Evolutionary conservation across 768 basidiomycete genomes (phyloP), one percentile per base, ranked within the genome.

Genomic region (Serendipita sp.): DNA sequence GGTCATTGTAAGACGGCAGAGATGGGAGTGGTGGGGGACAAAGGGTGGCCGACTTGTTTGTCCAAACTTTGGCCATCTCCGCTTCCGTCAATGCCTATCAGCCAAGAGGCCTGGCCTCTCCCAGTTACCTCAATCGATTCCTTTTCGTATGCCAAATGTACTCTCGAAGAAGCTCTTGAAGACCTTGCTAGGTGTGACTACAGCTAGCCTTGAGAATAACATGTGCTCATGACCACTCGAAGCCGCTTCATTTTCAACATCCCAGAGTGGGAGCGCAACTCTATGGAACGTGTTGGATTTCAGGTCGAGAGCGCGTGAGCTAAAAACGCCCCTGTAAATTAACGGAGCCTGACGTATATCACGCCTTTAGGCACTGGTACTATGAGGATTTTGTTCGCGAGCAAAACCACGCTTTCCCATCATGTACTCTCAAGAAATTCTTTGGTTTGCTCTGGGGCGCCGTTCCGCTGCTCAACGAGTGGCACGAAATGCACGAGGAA

Each of bases 311-410:
- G 98, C 81, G 96, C 95, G 92, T 98, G 73, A 71, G 92, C 80
- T 41, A 66, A 41, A 58, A 51, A 64, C 68, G 45, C 60, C 47
- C 30, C 60, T 38, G 65, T 66, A 63, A 44, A 48, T 66, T 53
- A 65, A 63, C 63, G 65, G 34, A 44, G 66, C 58, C 66, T 60
- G 65, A 65, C 67, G 54, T 68, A 68, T 18, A 68, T 66, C 60
- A 38, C 38, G 44, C 58, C 28, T 48, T 7, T 71, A 96, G 94
- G n/a, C 95, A 97, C 73, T 99, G 95, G 95, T 99, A 91, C 74
- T 99, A 99, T 71, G 96, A 98, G 78, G 96, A 99, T 74, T 98
- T 96, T 70, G 85, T 98, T 68, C 89, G 96, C 47, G 92, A 94
- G 73, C 83, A 89, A 74, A 89, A 92, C 65, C 85, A 86, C 7